Percentiles rank a stretch among this genome's conserved stretches.
Conservation (phyloP, 2,329 filamentous ascomycete species). For the Lachnellula willkommii region DNA sequence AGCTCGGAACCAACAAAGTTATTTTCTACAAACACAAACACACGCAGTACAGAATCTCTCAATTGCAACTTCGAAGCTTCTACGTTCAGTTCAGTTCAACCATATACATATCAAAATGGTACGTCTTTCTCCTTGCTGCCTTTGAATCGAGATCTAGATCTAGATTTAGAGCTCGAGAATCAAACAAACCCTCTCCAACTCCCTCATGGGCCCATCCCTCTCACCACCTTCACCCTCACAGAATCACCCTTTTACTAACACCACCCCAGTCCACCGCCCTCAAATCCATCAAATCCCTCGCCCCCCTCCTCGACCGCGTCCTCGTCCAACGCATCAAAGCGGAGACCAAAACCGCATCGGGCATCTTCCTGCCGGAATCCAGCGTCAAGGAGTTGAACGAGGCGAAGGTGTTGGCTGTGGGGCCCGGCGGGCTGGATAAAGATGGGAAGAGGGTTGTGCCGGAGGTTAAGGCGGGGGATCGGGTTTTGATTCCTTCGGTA, state of each 20-base stretch:
- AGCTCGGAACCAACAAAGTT: conserved; percentile 12
- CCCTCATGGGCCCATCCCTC: neutral
- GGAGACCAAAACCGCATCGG: conserved; percentile 90
- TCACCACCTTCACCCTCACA: no score
- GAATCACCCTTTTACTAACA: neutral
- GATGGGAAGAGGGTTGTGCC: conserved; percentile 83
- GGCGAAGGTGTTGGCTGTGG: conserved; percentile 91
- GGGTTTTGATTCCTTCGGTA: conserved; percentile 93
- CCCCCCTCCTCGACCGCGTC: conserved; percentile 94
- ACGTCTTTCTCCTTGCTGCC: neutral
- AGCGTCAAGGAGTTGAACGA: conserved; percentile 98
- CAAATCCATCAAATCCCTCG: conserved; percentile 92
- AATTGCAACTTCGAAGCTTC: neutral
- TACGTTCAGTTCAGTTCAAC: neutral
- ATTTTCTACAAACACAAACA: neutral
- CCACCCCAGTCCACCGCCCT: conserved; percentile 60
- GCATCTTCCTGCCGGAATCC: conserved; percentile 96
- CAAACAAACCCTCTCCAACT: no score
- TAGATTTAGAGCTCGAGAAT: neutral
- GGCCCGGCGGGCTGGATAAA: conserved; percentile 80
- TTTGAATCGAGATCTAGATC: neutral
- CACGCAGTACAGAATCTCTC: conserved; percentile 5
- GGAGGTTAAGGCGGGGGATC: conserved; percentile 78
- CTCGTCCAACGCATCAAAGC: conserved; percentile 97
- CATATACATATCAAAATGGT: conserved; percentile 21